These are phyloP conservation scores for Bertia moriformis DNA, from an alignment of 2,329 filamentous ascomycete species.

Conservation along the genomic window DNA sequence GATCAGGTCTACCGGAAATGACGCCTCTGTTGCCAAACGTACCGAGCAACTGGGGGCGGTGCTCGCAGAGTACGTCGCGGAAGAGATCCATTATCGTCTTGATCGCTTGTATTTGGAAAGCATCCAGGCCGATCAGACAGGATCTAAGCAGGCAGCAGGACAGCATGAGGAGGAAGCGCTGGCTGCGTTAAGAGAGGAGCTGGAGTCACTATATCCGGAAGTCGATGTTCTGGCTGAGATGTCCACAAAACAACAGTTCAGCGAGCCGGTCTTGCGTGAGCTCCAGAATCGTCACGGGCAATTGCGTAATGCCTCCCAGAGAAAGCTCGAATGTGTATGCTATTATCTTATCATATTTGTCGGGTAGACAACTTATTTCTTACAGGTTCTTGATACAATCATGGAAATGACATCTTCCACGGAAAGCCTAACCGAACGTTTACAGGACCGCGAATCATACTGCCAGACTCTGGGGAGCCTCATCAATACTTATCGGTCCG, in stretches of 20 bases:
- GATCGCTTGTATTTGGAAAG: slow-evolving; percentile 21
- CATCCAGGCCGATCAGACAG: slow-evolving; percentile 5
- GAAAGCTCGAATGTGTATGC: slow-evolving; percentile 17
- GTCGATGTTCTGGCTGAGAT: slow-evolving; percentile 16
- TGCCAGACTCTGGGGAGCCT: slow-evolving; percentile 16
- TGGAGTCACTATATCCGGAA: slow-evolving; percentile 21
- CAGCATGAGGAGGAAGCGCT: slow-evolving; percentile 6
- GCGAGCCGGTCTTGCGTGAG: slow-evolving; percentile 11
- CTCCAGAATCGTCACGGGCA: slow-evolving; percentile 15
- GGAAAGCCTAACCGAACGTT: slow-evolving; percentile 10
- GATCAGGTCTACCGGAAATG: slow-evolving; percentile 12
- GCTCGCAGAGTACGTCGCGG: slow-evolving; percentile 15
- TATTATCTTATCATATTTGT: too few relatives aligned
- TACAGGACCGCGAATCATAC: slow-evolving; percentile 16
- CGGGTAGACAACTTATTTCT: slow-evolving; percentile 5
- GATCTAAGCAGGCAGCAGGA: background rate
- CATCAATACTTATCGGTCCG: slow-evolving; percentile 11
- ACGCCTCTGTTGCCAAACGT: slow-evolving; percentile 12
- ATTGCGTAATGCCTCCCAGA: slow-evolving; percentile 12
- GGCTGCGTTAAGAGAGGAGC: slow-evolving; percentile 15
- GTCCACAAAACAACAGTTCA: background rate
- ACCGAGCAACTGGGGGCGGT: slow-evolving; percentile 11
- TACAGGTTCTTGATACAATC: slow-evolving; percentile 15
- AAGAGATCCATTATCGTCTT: slow-evolving; percentile 20
- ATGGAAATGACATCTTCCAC: slow-evolving; percentile 16